Base-by-base conservation (phyloP, 2,329 filamentous ascomycete species). In the Trichoderma oligosporum region DNA sequence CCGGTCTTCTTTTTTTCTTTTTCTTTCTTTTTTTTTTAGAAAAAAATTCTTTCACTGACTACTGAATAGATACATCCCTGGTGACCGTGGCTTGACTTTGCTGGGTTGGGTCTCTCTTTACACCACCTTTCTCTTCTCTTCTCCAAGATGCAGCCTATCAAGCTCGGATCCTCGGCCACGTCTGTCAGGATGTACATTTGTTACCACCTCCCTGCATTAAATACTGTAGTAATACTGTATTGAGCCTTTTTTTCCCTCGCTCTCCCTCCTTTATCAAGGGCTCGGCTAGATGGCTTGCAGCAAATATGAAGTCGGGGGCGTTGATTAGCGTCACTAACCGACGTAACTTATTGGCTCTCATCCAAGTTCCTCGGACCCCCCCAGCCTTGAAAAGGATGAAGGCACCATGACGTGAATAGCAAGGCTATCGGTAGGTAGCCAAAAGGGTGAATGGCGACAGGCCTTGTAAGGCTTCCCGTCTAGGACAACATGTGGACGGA, bases 381-480 rank as follows among this genome's bases (percentile, higher is more conserved):
- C 35, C 38, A 3, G 22, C 38, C 39, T 9, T 14, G 22, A 38
- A 33, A 22, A n/a, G 6, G 4, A 45, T 56, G 52, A 56, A 47
- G 42, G 24, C 33, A 56, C 41, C 42, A 56, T 56, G 52, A 56
- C 52, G 52, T 56, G 9, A 18, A 16, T 24, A 29, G 7, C 52
- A 55, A 55, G 42, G 31, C 39, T 38, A 16, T 22, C 14, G 8
- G 7, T 20, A 33, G 25, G 29, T 4, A 25, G 24, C 14, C 38
- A 44, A 44, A 25, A 25, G 41, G 52, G 52, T 38, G 52, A 56
- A 47, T 56, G 52, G 52, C 33, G 33, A 56, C 42, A 56, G 52
- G 52, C 52, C 52, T 14, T 39, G 39, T 36, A 38, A n/a, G 52
- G 42, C 25, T 47, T 29, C 29, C 16, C 33, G 31, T 24, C 14